Percentiles rank a stretch among this genome's conserved stretches.
Conservation (phyloP, 2,329 filamentous ascomycete species). For the Epichloe glyceriae region DNA sequence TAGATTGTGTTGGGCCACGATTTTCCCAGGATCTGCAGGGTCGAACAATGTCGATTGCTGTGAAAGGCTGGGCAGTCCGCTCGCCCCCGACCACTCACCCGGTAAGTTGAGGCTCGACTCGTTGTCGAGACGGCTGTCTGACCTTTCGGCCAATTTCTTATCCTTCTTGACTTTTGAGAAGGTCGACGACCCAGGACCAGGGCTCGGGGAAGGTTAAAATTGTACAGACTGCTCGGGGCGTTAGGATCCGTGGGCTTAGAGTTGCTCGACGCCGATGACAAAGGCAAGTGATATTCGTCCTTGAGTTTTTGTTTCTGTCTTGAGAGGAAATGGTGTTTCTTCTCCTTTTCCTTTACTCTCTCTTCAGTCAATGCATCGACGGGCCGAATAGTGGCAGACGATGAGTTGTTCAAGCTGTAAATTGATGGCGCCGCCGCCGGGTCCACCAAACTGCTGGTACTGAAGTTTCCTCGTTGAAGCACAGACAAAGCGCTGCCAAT, state of each 20-base stretch:
- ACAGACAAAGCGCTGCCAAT: slow-evolving; percentile 54
- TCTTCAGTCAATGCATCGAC: slow-evolving; percentile 36
- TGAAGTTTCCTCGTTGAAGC: slow-evolving; percentile 52
- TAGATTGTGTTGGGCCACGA: slow-evolving; percentile 52
- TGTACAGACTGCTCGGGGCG: slow-evolving; percentile 65
- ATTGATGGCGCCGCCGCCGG: slow-evolving; percentile 45
- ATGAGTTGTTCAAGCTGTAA: slow-evolving; percentile 65
- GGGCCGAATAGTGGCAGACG: slow-evolving; percentile 62
- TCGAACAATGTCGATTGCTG: slow-evolving; percentile 37
- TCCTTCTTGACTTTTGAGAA: slow-evolving; percentile 82
- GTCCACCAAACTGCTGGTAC: slow-evolving; percentile 59
- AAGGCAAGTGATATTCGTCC: slow-evolving; percentile 57
- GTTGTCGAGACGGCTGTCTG: slow-evolving; percentile 36
- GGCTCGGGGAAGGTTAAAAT: slow-evolving; percentile 64
- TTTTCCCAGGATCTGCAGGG: slow-evolving; percentile 41
- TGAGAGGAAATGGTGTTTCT: slow-evolving; percentile 68
- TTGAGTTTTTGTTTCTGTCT: slow-evolving; percentile 69
- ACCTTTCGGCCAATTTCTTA: slow-evolving; percentile 65
- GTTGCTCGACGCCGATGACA: slow-evolving; percentile 66
- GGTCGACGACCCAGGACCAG: slow-evolving; percentile 47
- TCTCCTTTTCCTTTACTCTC: slow-evolving; percentile 45
- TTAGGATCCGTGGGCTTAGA: slow-evolving; percentile 63
- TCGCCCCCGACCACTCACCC: slow-evolving; percentile 40
- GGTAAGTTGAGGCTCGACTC: slow-evolving; percentile 30
- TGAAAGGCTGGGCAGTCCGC: slow-evolving; percentile 34